Evolutionary conservation across 2,329 filamentous ascomycete species (phyloP), one percentile per base, ranked within the genome.

Genomic region (Leptoxyphium fumago): DNA sequence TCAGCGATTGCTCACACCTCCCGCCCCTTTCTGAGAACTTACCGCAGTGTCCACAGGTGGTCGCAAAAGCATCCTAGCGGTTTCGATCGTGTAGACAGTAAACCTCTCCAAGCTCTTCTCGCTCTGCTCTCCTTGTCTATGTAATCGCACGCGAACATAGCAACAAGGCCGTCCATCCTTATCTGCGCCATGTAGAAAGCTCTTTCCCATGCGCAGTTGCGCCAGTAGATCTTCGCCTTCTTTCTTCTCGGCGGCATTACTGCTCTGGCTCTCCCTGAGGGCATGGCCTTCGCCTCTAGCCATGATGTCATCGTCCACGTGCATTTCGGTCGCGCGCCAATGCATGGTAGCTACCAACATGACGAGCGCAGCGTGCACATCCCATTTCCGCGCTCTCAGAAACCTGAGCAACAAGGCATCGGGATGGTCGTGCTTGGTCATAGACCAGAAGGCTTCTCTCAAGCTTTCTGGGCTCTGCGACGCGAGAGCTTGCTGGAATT

Each of bases 311-410:
- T 84, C 80, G 58, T 98, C 91, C 15, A 96, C 84, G 54, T 85
- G 78, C 72, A 91, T 82, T 47, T 94, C 85, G 32, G 74, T 71
- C 45, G 78, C 67, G 51, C 91, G 78, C 91, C 91, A 98, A 61
- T 85, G 82, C 75, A 96, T 84, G 1, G 91, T 94, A 2, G 86
- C 86, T 38, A 98, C 75, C 62, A 95, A 68, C 91, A 98, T 98
- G 52, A 94, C 75, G 21, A 96, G 72, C 3, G 91, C 91, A 60
- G 86, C 87, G 42, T 94, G 82, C 14, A 94, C 79, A 58, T 98
- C 86, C 91, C 91, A 98, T 65, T 94, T 94, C 39, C 87, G 74
- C n/a, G 87, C 87, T 42, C 87, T 74, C 45, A 94, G 69, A 63
- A 94, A 94, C 38, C 87, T 78, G 45, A 94, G 67, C 13, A 89